These are phyloP conservation scores for Cladosporium austrohemisphaericum DNA, from an alignment of 2,329 filamentous ascomycete genomes.

Conservation along the genomic window DNA sequence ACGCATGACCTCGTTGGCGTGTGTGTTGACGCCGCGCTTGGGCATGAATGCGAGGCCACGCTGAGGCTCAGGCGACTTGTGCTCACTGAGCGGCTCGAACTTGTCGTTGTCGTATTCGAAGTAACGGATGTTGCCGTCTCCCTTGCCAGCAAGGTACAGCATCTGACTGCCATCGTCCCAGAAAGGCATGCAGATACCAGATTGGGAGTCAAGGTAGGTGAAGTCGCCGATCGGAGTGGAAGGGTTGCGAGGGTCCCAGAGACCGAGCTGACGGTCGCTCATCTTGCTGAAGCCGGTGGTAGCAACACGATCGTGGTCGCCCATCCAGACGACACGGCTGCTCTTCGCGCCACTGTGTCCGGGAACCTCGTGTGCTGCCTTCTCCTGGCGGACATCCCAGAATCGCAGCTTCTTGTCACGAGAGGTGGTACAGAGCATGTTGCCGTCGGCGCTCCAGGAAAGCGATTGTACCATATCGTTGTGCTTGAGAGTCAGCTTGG, in stretches of 20 bases:
- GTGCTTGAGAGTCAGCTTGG: conserved; percentile 75
- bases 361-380: conserved; percentile 73
- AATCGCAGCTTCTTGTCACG: conserved; percentile 97
- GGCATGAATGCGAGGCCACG: conserved; percentile 91
- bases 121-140: conserved; percentile 98
- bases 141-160: conserved; percentile 94
- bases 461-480: conserved; percentile 91
- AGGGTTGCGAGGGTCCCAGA: conserved; percentile 86
- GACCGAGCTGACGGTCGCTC: conserved; percentile 92
- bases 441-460: conserved; percentile 90
- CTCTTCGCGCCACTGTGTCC: conserved; percentile 96
- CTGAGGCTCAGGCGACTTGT: conserved; percentile 95
- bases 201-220: conserved; percentile 87
- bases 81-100: conserved; percentile 94
- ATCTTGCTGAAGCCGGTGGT: conserved; percentile 97
- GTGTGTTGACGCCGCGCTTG: conserved; percentile 89
- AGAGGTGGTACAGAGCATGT: conserved; percentile 83
- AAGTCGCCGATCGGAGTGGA: conserved; percentile 77
- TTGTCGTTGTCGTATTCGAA: conserved; percentile 98
- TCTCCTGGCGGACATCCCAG: conserved; percentile 95
- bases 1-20: conserved; percentile 94
- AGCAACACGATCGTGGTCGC: conserved; percentile 90
- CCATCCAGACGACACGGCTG: conserved; percentile 94
- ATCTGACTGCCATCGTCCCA: conserved; percentile 97
- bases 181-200: conserved; percentile 98